Evolutionary conservation across 345 rosid genomes (phyloP), one percentile per base, ranked within the genome.

Genomic region (Eucalyptus marginata): DNA sequence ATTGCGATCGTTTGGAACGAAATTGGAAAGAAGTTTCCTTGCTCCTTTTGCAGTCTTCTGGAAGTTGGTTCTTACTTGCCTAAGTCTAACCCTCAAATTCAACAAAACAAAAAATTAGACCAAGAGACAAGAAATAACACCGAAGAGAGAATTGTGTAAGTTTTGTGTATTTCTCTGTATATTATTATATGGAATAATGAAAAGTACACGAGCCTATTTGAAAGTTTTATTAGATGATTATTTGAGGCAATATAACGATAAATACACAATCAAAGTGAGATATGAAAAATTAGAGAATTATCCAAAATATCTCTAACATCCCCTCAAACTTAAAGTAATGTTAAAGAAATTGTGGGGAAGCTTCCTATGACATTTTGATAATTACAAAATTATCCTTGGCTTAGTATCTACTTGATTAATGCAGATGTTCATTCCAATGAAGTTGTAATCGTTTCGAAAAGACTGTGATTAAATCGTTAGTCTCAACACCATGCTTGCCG

Each of bases 321-420:
- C 6, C 3, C 2, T 56, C 1, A 56, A 56, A 22, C 0, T 56
- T 6, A 56, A 56, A 22, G 62, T 56, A 6, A 56, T 1, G 1
- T 2, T 56, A 56, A 56, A 56, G 62, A 56, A 56, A 24, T 56
- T 24, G 13, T 56, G 62, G 13, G 3, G 29, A 56, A 22, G 10
- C 29, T 56, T 25, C 62, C 3, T 56, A 24, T 56, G 62, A 56
- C 62, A 0, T 56, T 56, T 0, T 0, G 3, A 56, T 22, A 0
- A 56, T 56, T 0, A 56, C 62, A 22, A 56, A 56, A 56, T 56
- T 56, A 24, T 56, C 62, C 62, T 56, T 56, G 62, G 62, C 62
- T 56, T 56, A 56, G 29, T 2, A 56, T 22, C 29, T 56, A 56
- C 5, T 56, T 56, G 13, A 56, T 56, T 56, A 10, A 56, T 56